Evolutionary conservation across 2,329 filamentous ascomycete genomes (phyloP), one percentile per base, ranked within the genome.

Genomic region (Huntiella bhutanensis): DNA sequence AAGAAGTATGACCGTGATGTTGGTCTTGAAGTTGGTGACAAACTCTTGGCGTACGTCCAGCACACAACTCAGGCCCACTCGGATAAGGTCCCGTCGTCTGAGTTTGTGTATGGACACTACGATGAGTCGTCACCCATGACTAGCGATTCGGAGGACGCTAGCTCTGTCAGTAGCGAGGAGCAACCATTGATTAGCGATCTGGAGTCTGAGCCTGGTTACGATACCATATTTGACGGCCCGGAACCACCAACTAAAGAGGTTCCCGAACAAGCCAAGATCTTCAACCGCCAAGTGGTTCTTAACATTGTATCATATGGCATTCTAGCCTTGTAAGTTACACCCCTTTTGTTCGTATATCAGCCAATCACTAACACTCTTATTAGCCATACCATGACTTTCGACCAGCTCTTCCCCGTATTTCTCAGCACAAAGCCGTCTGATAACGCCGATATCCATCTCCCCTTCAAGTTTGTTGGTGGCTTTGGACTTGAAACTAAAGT

Each of bases 331-430:
- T 94, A 71, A 75, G 85, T 79, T 15, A 5, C n/a, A 3, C 32
- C 34, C 6, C 5, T 16, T 42, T n/a, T 40, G 11, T 16, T 41
- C 32, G 19, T 17, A 28, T 32, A 13, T 15, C 28, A 8, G 3
- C 10, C 4, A 3, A 28, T 41, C 16, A 12, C 54, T 57, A 51
- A 58, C 41, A 12, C 47, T 38, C 11, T 22, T 32, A 51, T 36
- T 56, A 94, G 87, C 65, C 88, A 96, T 64, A 95, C 88, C 10
- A 95, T 98, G 63, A 92, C 87, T 0, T 91, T 93, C 55, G 91
- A 98, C 62, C 83, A 94, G 57, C 72, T 96, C 42, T 78, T 96
- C 54, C 88, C 91, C 0, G 82, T 95, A 2, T 85, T 98, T 54
- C 75, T 98, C 57, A 88, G 82, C 60, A 83, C 83, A 39, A 62